Percentiles rank a stretch among this genome's conserved stretches.
phyloP scores from a whole-genome alignment of 2,329 filamentous ascomycete genomes.

The Cephalotrichum gorgonifer region DNA sequence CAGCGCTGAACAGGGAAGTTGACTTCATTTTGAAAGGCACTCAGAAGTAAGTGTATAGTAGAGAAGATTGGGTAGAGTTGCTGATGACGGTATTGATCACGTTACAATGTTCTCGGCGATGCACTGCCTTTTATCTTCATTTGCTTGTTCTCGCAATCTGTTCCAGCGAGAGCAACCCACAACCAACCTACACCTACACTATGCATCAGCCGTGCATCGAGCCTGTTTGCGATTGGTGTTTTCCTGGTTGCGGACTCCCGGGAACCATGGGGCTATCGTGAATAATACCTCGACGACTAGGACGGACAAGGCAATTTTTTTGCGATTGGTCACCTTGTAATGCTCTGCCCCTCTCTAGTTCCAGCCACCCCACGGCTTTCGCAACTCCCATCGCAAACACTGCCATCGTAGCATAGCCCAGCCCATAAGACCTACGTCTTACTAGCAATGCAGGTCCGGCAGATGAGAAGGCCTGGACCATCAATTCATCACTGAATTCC shows the following conservation, averaged over 20 bases:
- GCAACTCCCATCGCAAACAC: not conserved
- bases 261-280: too few relatives aligned
- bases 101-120: constrained; percentile 5
- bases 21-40: constrained; percentile 8
- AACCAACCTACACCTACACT: constrained; percentile 1
- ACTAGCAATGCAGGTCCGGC: too few relatives aligned
- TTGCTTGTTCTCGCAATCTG: constrained; percentile 1
- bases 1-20: constrained; percentile 7
- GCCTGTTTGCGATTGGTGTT: too few relatives aligned
- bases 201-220: not conserved
- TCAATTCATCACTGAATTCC: too few relatives aligned
- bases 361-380: constrained; percentile 1
- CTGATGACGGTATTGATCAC: too few relatives aligned
- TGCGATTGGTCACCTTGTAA: constrained; percentile 7
- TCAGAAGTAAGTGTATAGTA: not conserved
- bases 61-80: constrained; percentile 5
- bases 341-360: constrained; percentile 1
- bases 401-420: not conserved
- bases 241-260: too few relatives aligned
- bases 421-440: not conserved
- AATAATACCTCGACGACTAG: not conserved
- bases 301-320: constrained; percentile 6
- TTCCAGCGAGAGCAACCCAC: constrained; percentile 2
- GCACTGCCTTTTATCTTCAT: constrained; percentile 2
- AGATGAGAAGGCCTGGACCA: too few relatives aligned